Conservation (phyloP, 2,329 filamentous ascomycete species). For the Grosmannia clavigera region DNA sequence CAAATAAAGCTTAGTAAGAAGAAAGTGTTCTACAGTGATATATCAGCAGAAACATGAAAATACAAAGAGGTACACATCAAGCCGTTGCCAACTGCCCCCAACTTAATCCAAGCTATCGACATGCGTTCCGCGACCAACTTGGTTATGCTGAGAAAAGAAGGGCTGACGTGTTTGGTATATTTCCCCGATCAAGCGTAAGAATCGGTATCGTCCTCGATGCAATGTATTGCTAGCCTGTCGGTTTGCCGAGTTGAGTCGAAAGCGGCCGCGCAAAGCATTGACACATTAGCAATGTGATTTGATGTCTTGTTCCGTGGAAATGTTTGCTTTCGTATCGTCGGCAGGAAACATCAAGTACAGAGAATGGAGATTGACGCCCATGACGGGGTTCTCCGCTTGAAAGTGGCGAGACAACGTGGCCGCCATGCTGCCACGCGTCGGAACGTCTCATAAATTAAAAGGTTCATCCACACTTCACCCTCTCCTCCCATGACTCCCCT, state of each 20-base stretch:
- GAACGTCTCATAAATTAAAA: conserved; percentile 3
- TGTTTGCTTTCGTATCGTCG: neutral
- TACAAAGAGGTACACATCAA: conserved; percentile 10
- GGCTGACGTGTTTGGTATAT: conserved; percentile 1
- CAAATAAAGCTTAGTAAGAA: neutral
- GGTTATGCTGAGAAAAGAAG: neutral
- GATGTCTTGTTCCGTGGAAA: neutral
- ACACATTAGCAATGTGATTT: neutral
- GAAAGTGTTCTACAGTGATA: conserved; percentile 10
- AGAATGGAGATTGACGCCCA: neutral
- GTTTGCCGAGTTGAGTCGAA: neutral
- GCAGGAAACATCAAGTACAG: neutral
- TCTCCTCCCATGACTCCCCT: neutral
- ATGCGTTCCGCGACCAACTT: neutral
- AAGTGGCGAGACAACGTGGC: neutral
- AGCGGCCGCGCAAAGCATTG: neutral
- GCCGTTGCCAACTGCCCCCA: conserved; percentile 6
- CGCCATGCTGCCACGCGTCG: neutral
- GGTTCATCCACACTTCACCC: conserved; percentile 1
- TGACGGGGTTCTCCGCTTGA: neutral
- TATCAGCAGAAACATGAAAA: conserved; percentile 12
- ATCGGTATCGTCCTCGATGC: neutral
- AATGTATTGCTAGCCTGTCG: neutral
- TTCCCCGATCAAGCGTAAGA: neutral
- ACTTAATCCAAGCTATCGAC: conserved; percentile 2